Conservation (phyloP, 192 early-diverging fungal species). For the Phycomyces blakesleeanus region DNA sequence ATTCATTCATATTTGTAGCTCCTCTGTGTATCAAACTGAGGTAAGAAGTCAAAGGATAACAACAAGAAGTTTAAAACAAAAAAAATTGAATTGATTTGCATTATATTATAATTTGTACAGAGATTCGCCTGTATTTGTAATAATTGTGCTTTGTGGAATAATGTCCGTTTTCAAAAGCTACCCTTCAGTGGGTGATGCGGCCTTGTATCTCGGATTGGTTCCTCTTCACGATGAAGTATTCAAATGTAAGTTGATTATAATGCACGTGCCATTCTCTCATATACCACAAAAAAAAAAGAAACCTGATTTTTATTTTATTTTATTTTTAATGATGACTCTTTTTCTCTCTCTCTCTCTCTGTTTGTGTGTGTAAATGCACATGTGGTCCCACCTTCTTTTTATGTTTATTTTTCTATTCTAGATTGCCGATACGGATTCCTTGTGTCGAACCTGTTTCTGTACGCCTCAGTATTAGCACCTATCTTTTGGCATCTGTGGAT, state of each 20-base stretch:
- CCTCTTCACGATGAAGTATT: conserved; percentile 78
- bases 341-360: background rate
- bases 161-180: conserved; percentile 91
- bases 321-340: no score
- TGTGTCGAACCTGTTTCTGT: conserved; percentile 64
- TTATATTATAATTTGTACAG: no score
- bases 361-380: background rate
- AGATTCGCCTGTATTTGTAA: conserved; percentile 75
- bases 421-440: conserved; percentile 83
- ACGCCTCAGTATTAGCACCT: conserved; percentile 75
- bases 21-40: conserved; percentile 79
- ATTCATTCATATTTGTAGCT: conserved; percentile 83
- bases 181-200: conserved; percentile 83
- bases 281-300: no score
- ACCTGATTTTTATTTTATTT: background rate
- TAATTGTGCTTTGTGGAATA: conserved; percentile 65
- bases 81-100: no score
- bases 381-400: no score
- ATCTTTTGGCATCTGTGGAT: conserved; percentile 96
- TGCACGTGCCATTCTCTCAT: background rate
- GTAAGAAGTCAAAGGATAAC: conserved; percentile 39
- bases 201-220: conserved; percentile 78
- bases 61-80: no score
- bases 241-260: conserved; percentile 66
- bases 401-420: conserved; percentile 29